Conservation (phyloP, 345 rosid species). For the Alliaria petiolata region DNA sequence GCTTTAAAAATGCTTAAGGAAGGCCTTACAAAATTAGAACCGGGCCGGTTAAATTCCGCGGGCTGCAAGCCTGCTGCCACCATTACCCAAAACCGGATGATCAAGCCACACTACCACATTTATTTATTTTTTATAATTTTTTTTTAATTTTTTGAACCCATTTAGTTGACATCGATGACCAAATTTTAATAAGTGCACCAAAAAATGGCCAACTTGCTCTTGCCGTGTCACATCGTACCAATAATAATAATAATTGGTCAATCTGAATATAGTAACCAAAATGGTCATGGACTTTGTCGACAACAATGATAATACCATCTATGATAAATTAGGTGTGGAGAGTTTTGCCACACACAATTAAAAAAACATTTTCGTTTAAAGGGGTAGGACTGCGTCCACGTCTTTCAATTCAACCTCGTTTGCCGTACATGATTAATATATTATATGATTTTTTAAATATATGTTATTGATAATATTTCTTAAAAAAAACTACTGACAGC, state of each 20-base stretch:
- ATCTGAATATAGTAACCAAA: not conserved
- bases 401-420: slow-evolving; percentile 4
- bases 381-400: slow-evolving; percentile 16
- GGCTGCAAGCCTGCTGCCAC: no score
- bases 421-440: not conserved
- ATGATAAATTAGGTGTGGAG: not conserved
- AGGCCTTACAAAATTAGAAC: not conserved
- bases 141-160: no score
- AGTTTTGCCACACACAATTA: no score
- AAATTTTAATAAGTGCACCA: not conserved
- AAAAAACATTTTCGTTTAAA: no score
- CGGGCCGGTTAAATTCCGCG: no score
- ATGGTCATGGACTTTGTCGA: not conserved
- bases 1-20: no score
- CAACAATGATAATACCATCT: not conserved
- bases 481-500: no score
- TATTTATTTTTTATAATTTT: no score
- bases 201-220: slow-evolving; percentile 16
- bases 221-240: slow-evolving; percentile 17
- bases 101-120: no score
- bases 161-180: no score
- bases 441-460: not conserved
- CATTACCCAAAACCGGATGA: no score
- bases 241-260: not conserved
- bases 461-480: no score